phyloP scores from a whole-genome alignment of 805 yeast genomes.

The Candida insectalens region DNA sequence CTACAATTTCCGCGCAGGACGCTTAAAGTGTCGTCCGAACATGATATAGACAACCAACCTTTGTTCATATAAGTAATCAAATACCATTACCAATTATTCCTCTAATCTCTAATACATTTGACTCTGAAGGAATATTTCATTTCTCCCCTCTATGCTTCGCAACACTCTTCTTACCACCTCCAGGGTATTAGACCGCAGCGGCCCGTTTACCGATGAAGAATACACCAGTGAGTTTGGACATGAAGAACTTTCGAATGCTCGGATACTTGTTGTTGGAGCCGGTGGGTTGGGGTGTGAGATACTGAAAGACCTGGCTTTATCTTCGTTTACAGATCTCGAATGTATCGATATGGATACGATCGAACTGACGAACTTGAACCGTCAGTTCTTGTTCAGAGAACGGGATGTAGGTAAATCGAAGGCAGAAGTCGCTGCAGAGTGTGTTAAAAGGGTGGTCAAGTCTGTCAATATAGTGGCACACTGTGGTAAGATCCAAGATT shows the following conservation, averaged over 20 bases:
- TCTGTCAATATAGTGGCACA: constrained; percentile 37
- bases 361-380: constrained; percentile 64
- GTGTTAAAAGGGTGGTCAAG: constrained; percentile 35
- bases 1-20: constrained; percentile 66
- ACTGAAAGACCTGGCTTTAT: constrained; percentile 56
- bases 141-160: too few relatives aligned
- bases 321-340: constrained; percentile 58
- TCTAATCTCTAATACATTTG: too few relatives aligned
- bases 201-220: constrained; percentile 24
- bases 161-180: background rate
- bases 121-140: too few relatives aligned
- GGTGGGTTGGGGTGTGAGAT: constrained; percentile 84
- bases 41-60: constrained; percentile 34
- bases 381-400: constrained; percentile 62
- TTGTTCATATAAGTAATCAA: too few relatives aligned
- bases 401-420: constrained; percentile 57
- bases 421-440: constrained; percentile 55
- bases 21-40: constrained; percentile 41
- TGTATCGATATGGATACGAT: constrained; percentile 80
- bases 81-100: too few relatives aligned
- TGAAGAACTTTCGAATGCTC: constrained; percentile 13
- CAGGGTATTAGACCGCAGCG: constrained; percentile 10
- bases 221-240: constrained; percentile 17
- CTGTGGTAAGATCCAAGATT: constrained; percentile 56
- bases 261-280: constrained; percentile 52